Conservation (phyloP, 805 yeast genomes). For the Yamadazyma scolyti region DNA sequence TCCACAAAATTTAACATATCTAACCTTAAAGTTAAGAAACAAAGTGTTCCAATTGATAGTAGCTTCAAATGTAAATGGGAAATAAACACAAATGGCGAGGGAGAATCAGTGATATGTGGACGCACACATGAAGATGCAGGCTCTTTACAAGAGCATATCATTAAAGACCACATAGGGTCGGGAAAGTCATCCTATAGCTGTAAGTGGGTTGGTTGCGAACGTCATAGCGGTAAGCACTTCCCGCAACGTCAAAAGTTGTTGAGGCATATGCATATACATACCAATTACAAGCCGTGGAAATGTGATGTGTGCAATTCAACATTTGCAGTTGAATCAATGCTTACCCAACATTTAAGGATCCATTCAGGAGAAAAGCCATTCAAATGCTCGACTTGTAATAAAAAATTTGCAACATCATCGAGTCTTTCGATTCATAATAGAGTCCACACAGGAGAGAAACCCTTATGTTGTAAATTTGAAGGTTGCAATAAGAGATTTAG, state of each 20-base stretch:
- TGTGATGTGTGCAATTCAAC: slow-evolving; percentile 67
- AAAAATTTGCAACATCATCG: slow-evolving; percentile 76
- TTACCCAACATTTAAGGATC: slow-evolving; percentile 75
- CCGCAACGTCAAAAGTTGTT: slow-evolving; percentile 80
- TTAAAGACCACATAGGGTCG: slow-evolving; percentile 63
- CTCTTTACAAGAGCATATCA: slow-evolving; percentile 69
- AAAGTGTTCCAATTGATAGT: slow-evolving; percentile 14
- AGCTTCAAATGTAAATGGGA: slow-evolving; percentile 47
- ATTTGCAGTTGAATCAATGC: slow-evolving; percentile 75
- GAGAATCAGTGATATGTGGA: slow-evolving; percentile 45
- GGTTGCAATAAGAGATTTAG: slow-evolving; percentile 83
- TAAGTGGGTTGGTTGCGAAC: slow-evolving; percentile 73
- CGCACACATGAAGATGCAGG: slow-evolving; percentile 47
- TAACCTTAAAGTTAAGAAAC: slow-evolving; percentile 14
- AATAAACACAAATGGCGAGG: slow-evolving; percentile 22
- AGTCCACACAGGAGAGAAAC: slow-evolving; percentile 89
- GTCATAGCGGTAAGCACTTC: slow-evolving; percentile 57
- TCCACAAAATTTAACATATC: slow-evolving; percentile 27
- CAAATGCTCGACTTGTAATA: slow-evolving; percentile 67
- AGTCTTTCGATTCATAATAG: slow-evolving; percentile 80
- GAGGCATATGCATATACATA: slow-evolving; percentile 86
- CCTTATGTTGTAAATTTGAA: slow-evolving; percentile 72
- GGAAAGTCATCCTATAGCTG: slow-evolving; percentile 72
- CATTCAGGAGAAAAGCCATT: slow-evolving; percentile 93
- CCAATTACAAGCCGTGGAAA: slow-evolving; percentile 74